Percentiles rank a stretch among this genome's conserved stretches.
Evolutionary conservation across 139 green algal species (phyloP).

Genomic region (Coccomyxa sp.): DNA sequence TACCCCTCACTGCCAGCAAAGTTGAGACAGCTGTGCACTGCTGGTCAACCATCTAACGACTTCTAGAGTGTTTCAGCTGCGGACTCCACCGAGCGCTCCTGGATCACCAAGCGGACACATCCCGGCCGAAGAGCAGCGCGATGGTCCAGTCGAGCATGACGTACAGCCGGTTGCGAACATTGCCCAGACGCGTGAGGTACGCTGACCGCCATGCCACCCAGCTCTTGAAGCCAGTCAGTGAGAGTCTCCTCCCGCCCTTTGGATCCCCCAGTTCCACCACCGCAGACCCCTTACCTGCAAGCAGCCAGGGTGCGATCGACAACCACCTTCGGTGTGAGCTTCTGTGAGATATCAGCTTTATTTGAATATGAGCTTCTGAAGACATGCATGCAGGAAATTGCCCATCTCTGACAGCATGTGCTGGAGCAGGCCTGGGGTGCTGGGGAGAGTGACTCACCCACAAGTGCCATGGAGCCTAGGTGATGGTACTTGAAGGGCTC

Average conservation of each 20-base stretch:
- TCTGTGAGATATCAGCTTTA: neutral
- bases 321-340: neutral
- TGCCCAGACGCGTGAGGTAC: conserved; percentile 77
- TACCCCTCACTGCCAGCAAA: too few species aligned
- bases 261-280: neutral
- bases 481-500: conserved; percentile 29
- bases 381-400: too few species aligned
- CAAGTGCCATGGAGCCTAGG: conserved; percentile 64
- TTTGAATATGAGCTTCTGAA: neutral
- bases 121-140: conserved; percentile 51
- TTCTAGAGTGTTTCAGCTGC: too few species aligned
- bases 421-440: neutral
- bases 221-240: conserved; percentile 45
- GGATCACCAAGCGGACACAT: conserved; percentile 30
- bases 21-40: too few species aligned
- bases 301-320: neutral
- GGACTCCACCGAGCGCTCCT: neutral
- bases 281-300: neutral
- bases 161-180: conserved; percentile 43
- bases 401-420: too few species aligned
- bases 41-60: too few species aligned
- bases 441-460: conserved; percentile 25
- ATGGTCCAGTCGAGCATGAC: conserved; percentile 55
- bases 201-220: conserved; percentile 74
- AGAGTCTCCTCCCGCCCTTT: neutral